Base-by-base conservation (phyloP, 495 filamentous ascomycete genomes). In the Haplographium delicatum region DNA sequence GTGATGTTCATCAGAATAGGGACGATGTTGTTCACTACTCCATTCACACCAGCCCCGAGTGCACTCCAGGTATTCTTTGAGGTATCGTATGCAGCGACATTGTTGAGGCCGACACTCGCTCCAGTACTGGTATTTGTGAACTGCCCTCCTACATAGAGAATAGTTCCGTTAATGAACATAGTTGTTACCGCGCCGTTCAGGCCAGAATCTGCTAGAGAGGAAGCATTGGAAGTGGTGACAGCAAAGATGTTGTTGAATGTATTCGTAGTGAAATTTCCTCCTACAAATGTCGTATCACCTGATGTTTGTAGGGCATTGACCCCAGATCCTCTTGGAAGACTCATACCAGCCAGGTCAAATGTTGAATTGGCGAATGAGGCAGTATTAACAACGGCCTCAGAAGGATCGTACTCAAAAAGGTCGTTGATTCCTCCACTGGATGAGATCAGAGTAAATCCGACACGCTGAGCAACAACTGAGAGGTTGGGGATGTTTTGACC, bases 1-100 rank as follows among this genome's bases (percentile, higher is more conserved):
- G 84, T 93, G 27, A 95, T 67, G 65, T 95, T 96, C 60, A 96
- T 68, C n/a, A 77, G 75, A 50, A 95, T 71, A 1, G 82, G 76
- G 41, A 94, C 83, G 40, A 97, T 77, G 10, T 73, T 72, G 28
- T 66, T 69, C 25, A 98, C 93, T 10, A 68, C 70, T 13, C 91
- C 93, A 62, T 93, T 85, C 49, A 97, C 84, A 35, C 93, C 93
- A 37, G 82, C 85, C 30, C 91, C 93, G 6, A 99, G 74, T 0
- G 93, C 62, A 20, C 69, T 70, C 93, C 91, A 99, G 11, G 72
- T 64, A 46, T 87, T 79, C 47, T 71, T 78, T 10, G 71, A 63
- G 6, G 75, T 81, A 56, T 89, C 81, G 65, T 86, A 99, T 13
- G 82, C 72, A 1, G 86, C 91, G 39, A 95, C 72, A 54, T 88